Percentiles rank a stretch among this genome's conserved stretches.
Conservation (phyloP, 2,329 filamentous ascomycete species). For the Phaeosphaeriaceae sp. region DNA sequence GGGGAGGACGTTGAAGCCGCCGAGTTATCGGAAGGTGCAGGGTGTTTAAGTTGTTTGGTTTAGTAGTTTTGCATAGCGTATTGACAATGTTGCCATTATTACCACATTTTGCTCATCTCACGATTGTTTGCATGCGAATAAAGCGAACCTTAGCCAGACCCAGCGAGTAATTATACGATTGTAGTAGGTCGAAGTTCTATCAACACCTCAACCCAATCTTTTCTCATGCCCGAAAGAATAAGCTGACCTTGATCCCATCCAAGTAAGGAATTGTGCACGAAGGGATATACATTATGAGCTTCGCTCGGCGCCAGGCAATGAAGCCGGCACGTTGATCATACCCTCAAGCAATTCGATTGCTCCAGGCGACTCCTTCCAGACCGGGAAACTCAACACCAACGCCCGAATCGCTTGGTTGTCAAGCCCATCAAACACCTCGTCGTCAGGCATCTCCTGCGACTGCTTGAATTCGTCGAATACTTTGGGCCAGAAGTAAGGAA, state of each 20-base stretch:
- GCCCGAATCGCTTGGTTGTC: neutral
- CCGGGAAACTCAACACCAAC: neutral
- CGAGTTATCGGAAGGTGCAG: slow-evolving; percentile 93
- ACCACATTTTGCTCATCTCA: too few species aligned
- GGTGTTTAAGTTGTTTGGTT: slow-evolving; percentile 63
- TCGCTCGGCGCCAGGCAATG: neutral
- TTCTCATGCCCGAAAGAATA: neutral
- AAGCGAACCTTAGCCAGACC: too few species aligned
- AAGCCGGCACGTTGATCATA: neutral
- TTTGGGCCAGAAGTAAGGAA: neutral
- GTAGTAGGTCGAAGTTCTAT: neutral
- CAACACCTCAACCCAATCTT: neutral
- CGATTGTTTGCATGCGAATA: too few species aligned
- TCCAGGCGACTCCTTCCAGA: neutral
- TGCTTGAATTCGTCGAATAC: neutral
- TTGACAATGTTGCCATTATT: too few species aligned
- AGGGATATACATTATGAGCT: neutral
- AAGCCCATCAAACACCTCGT: neutral
- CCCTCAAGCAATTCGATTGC: neutral
- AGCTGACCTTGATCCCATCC: neutral
- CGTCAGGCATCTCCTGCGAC: neutral
- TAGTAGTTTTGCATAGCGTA: slow-evolving; percentile 37
- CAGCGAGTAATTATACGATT: too few species aligned
- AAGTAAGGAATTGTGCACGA: neutral
- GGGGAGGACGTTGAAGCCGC: slow-evolving; percentile 83